Evolutionary conservation across 371 early-diverging fungal genomes (phyloP).

Genomic region (Funneliformis caledonium): DNA sequence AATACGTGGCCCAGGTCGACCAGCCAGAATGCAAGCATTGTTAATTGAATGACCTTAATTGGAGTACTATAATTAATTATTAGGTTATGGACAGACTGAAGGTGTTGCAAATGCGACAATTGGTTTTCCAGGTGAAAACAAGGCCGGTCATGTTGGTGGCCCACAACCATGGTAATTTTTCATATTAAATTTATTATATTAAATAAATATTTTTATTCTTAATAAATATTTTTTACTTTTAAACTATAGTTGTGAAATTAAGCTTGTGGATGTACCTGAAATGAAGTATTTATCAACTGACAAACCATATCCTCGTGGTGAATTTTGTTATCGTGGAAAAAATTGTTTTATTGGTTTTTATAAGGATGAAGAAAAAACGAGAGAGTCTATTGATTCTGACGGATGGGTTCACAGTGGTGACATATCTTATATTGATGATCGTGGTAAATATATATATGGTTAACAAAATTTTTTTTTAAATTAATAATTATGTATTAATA

Average conservation of each 20-base stretch:
- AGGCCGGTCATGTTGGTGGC: constrained; percentile 78
- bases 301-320: constrained; percentile 84
- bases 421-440: constrained; percentile 79
- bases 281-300: constrained; percentile 83
- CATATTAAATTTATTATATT: background rate
- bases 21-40: no score
- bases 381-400: constrained; percentile 77
- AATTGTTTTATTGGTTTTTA: constrained; percentile 81
- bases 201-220: background rate
- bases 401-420: constrained; percentile 95
- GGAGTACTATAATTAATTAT: constrained; percentile 37
- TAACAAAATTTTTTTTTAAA: no score
- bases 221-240: background rate
- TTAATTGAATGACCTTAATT: no score
- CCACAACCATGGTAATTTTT: constrained; percentile 53
- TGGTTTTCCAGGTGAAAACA: constrained; percentile 54
- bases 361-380: constrained; percentile 86
- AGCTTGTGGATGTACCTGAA: constrained; percentile 91
- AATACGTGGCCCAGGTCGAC: no score
- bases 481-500: background rate
- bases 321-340: constrained; percentile 88
- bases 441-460: constrained; percentile 49
- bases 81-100: constrained; percentile 96
- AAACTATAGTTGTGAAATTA: constrained; percentile 62
- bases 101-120: constrained; percentile 65